Conservation (phyloP, 2,329 filamentous ascomycete genomes). For the Chaetomiaceae sp. region DNA sequence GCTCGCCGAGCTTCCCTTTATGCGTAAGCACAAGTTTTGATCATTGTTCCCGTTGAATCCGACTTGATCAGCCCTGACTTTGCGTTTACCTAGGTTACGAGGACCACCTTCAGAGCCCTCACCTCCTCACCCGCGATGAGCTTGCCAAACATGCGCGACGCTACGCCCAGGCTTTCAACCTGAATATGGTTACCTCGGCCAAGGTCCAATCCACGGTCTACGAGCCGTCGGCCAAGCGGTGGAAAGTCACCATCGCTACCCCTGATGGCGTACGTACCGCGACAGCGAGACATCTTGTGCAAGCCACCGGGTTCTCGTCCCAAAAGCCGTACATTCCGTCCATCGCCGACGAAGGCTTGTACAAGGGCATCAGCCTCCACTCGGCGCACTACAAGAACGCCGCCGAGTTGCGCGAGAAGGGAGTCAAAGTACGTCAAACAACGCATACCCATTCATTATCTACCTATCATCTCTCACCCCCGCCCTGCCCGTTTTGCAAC, state of each 20-base stretch:
- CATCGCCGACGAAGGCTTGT: conserved; percentile 35
- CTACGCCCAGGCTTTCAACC: conserved; percentile 42
- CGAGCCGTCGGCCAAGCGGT: conserved; percentile 32
- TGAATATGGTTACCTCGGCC: conserved; percentile 40
- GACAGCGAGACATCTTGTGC: conserved; percentile 40
- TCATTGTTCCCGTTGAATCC: no score
- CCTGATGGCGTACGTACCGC: conserved; percentile 24
- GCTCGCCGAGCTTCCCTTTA: conserved; percentile 32
- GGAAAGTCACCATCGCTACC: conserved; percentile 31
- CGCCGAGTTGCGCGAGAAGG: conserved; percentile 21
- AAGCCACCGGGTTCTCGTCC: conserved; percentile 40
- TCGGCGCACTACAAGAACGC: conserved; percentile 38
- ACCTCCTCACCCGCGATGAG: conserved; percentile 40
- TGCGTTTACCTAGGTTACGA: conserved; percentile 39
- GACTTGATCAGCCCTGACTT: no score
- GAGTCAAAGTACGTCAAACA: conserved; percentile 12
- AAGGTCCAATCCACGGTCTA: conserved; percentile 35
- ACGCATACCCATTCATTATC: neutral
- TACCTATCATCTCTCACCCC: neutral
- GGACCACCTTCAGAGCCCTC: conserved; percentile 31
- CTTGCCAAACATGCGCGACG: conserved; percentile 43
- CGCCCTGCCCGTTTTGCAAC: no score
- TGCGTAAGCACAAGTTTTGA: conserved; percentile 19
- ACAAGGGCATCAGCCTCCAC: conserved; percentile 40
- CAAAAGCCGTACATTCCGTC: conserved; percentile 34